Conservation (phyloP, 2,329 filamentous ascomycete species). For the Ophiognomonia clavigignenti-juglandacearum region DNA sequence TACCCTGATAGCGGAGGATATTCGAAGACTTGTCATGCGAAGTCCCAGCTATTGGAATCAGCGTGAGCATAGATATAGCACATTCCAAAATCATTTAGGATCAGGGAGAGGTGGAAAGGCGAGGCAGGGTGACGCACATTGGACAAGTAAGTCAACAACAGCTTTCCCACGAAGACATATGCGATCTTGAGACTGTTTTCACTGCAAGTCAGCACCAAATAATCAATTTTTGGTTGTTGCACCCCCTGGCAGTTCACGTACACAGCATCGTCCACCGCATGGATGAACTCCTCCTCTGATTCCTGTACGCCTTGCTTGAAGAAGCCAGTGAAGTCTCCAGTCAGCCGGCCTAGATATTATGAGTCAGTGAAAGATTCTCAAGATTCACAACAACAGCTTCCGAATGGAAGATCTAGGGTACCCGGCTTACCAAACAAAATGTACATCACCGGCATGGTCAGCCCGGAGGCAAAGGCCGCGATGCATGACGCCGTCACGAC, state of each 20-base stretch:
- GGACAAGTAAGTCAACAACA: slow-evolving; percentile 51
- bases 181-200: slow-evolving; percentile 56
- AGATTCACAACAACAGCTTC: too few relatives aligned
- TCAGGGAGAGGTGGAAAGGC: background rate
- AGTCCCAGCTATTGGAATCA: slow-evolving; percentile 44
- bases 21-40: slow-evolving; percentile 54
- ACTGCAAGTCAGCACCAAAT: slow-evolving; percentile 17
- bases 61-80: background rate
- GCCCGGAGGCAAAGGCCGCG: slow-evolving; percentile 48
- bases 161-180: slow-evolving; percentile 63
- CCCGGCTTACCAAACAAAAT: slow-evolving; percentile 49
- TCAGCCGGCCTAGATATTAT: slow-evolving; percentile 22
- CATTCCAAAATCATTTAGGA: background rate
- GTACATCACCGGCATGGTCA: slow-evolving; percentile 56
- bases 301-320: slow-evolving; percentile 20
- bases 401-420: too few relatives aligned
- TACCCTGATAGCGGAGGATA: slow-evolving; percentile 55
- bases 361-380: slow-evolving; percentile 31
- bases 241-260: slow-evolving; percentile 13
- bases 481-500: slow-evolving; percentile 41
- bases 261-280: slow-evolving; percentile 25
- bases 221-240: slow-evolving; percentile 7
- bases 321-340: slow-evolving; percentile 27
- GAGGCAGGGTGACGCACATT: slow-evolving; percentile 20
- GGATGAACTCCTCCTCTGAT: slow-evolving; percentile 23